A percentile compares a stretch with the other conserved stretches of the same genome.
These are phyloP conservation scores for Pseudocercospora ulei DNA, from an alignment of 2,329 filamentous ascomycete species.

Conservation along the genomic window DNA sequence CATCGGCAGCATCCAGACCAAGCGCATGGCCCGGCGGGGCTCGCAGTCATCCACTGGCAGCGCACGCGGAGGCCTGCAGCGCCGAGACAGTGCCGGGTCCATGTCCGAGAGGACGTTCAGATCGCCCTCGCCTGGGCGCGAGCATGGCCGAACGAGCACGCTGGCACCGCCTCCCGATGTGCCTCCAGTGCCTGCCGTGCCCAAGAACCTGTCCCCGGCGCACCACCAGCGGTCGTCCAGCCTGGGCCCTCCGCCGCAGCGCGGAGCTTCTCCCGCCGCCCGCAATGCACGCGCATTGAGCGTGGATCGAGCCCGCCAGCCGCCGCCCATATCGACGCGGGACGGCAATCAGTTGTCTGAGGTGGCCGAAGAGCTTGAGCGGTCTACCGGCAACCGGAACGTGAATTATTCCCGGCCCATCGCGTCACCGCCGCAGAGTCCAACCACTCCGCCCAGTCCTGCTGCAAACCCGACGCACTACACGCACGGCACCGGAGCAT, in stretches of 20 bases:
- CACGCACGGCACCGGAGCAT: slow-evolving; percentile 38
- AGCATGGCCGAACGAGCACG: too few species aligned
- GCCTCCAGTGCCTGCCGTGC: slow-evolving; percentile 69
- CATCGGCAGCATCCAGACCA: slow-evolving; percentile 76
- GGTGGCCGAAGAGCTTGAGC: slow-evolving; percentile 37
- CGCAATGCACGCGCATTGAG: slow-evolving; percentile 29
- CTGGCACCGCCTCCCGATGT: slow-evolving; percentile 33
- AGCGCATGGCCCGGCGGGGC: slow-evolving; percentile 64
- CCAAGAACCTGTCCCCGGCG: slow-evolving; percentile 26
- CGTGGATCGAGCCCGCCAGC: slow-evolving; percentile 26
- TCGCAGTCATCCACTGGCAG: slow-evolving; percentile 61
- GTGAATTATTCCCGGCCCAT: slow-evolving; percentile 50
- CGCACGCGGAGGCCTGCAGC: slow-evolving; percentile 45
- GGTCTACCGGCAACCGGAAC: slow-evolving; percentile 36
- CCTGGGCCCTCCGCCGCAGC: slow-evolving; percentile 40
- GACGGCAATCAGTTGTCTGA: slow-evolving; percentile 35
- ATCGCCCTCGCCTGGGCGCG: slow-evolving; percentile 59
- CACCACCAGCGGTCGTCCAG: slow-evolving; percentile 42
- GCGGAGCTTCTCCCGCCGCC: slow-evolving; percentile 39
- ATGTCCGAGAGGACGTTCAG: slow-evolving; percentile 87
- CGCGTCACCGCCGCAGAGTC: slow-evolving; percentile 36
- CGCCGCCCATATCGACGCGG: slow-evolving; percentile 16
- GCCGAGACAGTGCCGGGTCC: slow-evolving; percentile 62
- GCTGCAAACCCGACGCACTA: slow-evolving; percentile 21
- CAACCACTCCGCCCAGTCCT: slow-evolving; percentile 16